Base-by-base conservation (phyloP, 768 basidiomycete genomes). In the Lanmaoa rubissima region DNA sequence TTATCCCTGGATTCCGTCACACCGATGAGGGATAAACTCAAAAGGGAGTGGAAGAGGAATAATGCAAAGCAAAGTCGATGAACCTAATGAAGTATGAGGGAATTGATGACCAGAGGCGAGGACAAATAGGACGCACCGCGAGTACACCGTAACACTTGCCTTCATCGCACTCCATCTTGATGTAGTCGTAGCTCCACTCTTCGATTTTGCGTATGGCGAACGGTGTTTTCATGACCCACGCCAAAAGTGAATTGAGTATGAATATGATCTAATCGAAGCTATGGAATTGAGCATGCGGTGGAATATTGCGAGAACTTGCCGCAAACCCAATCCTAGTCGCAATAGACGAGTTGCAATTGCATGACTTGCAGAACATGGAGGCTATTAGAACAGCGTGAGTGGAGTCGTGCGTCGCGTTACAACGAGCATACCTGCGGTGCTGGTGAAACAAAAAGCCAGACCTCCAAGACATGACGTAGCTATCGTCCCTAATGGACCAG, bases 331-430 rank as follows among this genome's bases (percentile, higher is more conserved):
- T 88, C 67, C 95, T 88, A 43, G 95, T 98, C 0, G 97, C 97
- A 64, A 99, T 98, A 0, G 94, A 96, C 10, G 94, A 96, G 70
- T 98, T 98, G 76, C 97, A 99, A 70, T 98, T 98, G 74, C 96
- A 99, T 34, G 91, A 94, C 79, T 97, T 98, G 82, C 87, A 94
- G 77, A 97, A 92, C 84, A 96, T 94, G 36, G 92, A 94, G 4
- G 95, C 94, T 86, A 74, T 65, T 14, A 40, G 36, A 13, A 13
- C 7, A 34, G 34, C 3, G 49, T 60, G 48, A 62, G 55, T 31
- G 36, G 0, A 12, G 4, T 12, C 32, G 16, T 47, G 65, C 61
- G 13, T 61, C n/a, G 26, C 42, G 24, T 41, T 46, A 8, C 41
- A 45, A 55, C n/a, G 42, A 28, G 71, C 80, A 59, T 57, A 86